Conservation (phyloP, 805 yeast genomes). For the Scheffersomyces coipomensis region DNA sequence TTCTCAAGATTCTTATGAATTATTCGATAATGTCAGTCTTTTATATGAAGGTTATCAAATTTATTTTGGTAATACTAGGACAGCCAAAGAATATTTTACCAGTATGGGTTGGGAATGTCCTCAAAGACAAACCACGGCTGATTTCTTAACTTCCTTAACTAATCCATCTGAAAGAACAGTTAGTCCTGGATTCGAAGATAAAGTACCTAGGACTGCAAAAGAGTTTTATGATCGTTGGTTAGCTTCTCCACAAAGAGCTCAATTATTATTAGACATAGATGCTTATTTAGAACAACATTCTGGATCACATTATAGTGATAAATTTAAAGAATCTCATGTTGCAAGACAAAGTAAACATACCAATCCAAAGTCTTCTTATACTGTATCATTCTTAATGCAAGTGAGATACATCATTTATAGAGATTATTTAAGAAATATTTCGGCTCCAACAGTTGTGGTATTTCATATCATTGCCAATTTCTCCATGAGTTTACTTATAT, state of each 20-base stretch:
- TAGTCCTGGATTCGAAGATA: slow-evolving; percentile 33
- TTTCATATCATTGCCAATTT: slow-evolving; percentile 44
- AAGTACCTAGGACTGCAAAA: slow-evolving; percentile 25
- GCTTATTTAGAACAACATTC: slow-evolving; percentile 29
- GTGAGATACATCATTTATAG: slow-evolving; percentile 47
- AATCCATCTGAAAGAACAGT: slow-evolving; percentile 27
- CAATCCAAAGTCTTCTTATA: slow-evolving; percentile 41
- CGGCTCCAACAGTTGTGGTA: slow-evolving; percentile 48
- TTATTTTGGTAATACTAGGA: slow-evolving; percentile 53
- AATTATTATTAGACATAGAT: slow-evolving; percentile 40
- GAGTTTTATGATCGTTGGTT: slow-evolving; percentile 31
- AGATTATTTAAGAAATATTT: slow-evolving; percentile 49
- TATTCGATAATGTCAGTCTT: slow-evolving; percentile 61
- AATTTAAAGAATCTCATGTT: slow-evolving; percentile 39
- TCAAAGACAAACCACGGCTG: slow-evolving; percentile 41
- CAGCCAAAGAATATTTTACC: slow-evolving; percentile 42
- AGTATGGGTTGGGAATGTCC: slow-evolving; percentile 40
- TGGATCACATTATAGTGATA: slow-evolving; percentile 6
- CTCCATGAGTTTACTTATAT: slow-evolving; percentile 52
- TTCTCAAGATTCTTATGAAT: slow-evolving; percentile 59
- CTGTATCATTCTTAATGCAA: slow-evolving; percentile 46
- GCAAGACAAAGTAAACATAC: slow-evolving; percentile 52
- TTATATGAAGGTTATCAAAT: slow-evolving; percentile 62
- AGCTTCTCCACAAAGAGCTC: slow-evolving; percentile 39
- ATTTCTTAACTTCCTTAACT: slow-evolving; percentile 29